Percentiles rank a stretch among this genome's conserved stretches.
Conservation (phyloP, 257 asterid genomes). For the Solanum sejunctum region DNA sequence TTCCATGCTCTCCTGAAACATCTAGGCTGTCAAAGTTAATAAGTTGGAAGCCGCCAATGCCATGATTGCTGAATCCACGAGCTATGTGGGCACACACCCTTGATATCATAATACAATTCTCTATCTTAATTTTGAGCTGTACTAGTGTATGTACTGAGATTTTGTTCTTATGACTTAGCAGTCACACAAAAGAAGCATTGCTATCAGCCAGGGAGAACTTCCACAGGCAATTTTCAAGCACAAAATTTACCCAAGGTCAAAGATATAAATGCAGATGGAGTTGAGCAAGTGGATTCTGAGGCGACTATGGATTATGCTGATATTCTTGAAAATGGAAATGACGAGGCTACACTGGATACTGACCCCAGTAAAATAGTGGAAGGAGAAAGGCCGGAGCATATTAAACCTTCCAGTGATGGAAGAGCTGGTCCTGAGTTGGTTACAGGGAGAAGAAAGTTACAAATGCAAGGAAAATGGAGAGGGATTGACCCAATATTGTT, state of each 20-base stretch:
- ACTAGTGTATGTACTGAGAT: not conserved
- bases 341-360: slow-evolving; percentile 25
- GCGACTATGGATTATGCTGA: not conserved
- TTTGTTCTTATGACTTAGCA: slow-evolving; percentile 15
- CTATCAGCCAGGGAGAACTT: slow-evolving; percentile 22
- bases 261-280: slow-evolving; percentile 10
- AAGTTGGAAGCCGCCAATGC: not conserved
- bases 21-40: not conserved
- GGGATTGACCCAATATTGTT: slow-evolving; percentile 94
- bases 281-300: not conserved
- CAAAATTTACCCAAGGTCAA: slow-evolving; percentile 24
- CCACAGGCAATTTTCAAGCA: slow-evolving; percentile 13
- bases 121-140: not conserved
- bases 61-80: not conserved
- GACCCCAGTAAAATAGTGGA: slow-evolving; percentile 18
- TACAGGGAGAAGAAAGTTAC: slow-evolving; percentile 64
- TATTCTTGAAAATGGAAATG: slow-evolving; percentile 19
- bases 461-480: slow-evolving; percentile 82
- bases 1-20: not conserved
- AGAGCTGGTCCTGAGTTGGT: slow-evolving; percentile 22
- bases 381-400: slow-evolving; percentile 16
- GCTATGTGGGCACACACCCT: not conserved
- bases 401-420: slow-evolving; percentile 22
- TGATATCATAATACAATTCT: not conserved
- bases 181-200: slow-evolving; percentile 35